Base-by-base conservation (phyloP, 1,139 yeast species). In the Debaryomyces subglobosus region DNA sequence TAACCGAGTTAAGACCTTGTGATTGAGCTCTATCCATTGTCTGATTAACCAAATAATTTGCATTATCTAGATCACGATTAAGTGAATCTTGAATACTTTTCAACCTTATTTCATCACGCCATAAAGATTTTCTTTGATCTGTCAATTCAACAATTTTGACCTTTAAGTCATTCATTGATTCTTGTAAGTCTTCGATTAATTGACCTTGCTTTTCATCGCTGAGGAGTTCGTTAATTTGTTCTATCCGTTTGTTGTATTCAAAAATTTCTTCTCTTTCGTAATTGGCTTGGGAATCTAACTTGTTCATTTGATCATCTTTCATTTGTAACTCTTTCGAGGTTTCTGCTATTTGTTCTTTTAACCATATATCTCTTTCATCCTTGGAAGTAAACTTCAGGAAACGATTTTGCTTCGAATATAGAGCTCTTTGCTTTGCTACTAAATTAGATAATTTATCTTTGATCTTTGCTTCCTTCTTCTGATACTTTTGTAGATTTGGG, bases 41-140 rank as follows among this genome's bases (percentile, higher is more conserved):
- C 55, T 83, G 89, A 51, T 79, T 77, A 1, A 89, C 82, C 30
- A 71, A 66, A 52, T 85, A 78, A 49, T 82, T 85, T 1, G 91
- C 85, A 47, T 69, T 71, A 30, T 70, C 71, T 20, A 86, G 72
- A 42, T 85, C 87, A 47, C 79, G 81, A 13, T 72, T 69, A 16
- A 84, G 66, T 1, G 89, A 79, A 38, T 81, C 85, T 15, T 76
- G 61, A 10, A 84, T 69, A 30, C 86, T 79, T 52, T 79, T 81
- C 33, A 78, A 65, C 54, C 81, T 81, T 48, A 87, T 82, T 60
- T 89, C 96, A 32, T 85, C 84, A 62, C 97, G 82, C 97, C 97
- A 90, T 13, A 86, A 67, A 12, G 68, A 69, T 60, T 89, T 89
- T 56, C 96, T 78, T 51, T 80, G 75, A 60, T 92, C 97, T 13